Conservation (phyloP, 2,329 filamentous ascomycete genomes). For the Fonsecaea erecta region DNA sequence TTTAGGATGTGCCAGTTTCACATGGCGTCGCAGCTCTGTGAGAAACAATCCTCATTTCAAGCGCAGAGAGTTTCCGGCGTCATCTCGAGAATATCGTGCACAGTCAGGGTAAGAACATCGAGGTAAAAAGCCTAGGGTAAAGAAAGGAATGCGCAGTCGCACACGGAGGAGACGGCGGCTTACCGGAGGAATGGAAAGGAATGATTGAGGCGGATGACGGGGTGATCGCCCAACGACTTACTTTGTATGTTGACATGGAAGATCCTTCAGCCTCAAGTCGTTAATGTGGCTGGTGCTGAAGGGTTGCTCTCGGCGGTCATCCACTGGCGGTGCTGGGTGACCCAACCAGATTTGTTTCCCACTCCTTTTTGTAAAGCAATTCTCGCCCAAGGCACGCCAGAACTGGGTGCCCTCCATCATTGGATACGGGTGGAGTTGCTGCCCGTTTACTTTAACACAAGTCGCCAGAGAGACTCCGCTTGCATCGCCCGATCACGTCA, state of each 20-base stretch:
- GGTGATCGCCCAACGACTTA: slow-evolving; percentile 7
- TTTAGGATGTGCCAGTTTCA: neutral
- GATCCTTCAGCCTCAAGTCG: slow-evolving; percentile 13
- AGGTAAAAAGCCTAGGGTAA: neutral
- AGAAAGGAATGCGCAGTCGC: neutral
- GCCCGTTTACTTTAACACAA: slow-evolving; percentile 3
- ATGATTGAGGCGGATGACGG: neutral
- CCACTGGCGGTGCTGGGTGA: neutral
- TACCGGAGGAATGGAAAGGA: neutral
- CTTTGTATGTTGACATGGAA: neutral
- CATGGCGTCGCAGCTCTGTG: neutral
- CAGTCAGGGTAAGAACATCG: neutral
- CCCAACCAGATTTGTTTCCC: neutral
- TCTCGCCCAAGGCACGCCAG: neutral
- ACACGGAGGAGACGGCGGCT: neutral
- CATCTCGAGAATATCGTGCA: neutral
- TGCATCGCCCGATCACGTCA: slow-evolving; percentile 19
- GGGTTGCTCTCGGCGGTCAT: neutral
- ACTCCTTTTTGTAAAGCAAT: neutral
- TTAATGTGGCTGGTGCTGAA: slow-evolving; percentile 16
- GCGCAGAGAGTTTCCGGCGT: neutral
- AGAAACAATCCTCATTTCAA: neutral
- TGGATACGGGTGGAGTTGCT: slow-evolving; percentile 17
- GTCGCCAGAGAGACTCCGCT: slow-evolving; percentile 6
- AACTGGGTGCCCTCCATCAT: neutral